Base-by-base conservation (phyloP, 192 early-diverging fungal species). In the Spizellomyces sp. region DNA sequence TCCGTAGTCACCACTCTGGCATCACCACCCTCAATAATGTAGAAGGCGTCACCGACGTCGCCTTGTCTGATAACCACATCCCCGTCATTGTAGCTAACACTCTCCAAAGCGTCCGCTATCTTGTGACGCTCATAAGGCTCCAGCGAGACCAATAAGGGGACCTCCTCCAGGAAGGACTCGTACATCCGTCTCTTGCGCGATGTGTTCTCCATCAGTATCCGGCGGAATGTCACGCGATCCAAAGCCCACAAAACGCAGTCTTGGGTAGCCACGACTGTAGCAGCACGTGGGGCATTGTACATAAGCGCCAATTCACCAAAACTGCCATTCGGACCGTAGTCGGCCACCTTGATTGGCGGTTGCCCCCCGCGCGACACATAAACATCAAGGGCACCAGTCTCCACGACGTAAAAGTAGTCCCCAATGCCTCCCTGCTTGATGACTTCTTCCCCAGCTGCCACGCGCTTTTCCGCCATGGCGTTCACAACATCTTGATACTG, bases 271-370 rank as follows among this genome's bases (percentile, higher is more conserved):
- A 84, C 82, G n/a, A 99, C 91, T 0, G 96, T 97, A 27, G 97
- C 97, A 0, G 97, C 97, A 47, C 97, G 89, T 12, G 97, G 97
- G 9, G 95, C 95, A 74, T 98, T 98, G 81, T 99, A 99, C 97
- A 99, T 99, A 9, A 99, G 86, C 47, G 97, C 97, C 59, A 99
- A 86, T 81, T 99, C 96, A 65, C 97, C 97, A 91, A 99, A 99
- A 75, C 89, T 91, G 57, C 94, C 96, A 50, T 92, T 90, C 8
- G 92, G 83, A 6, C 80, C 90, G 71, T 95, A 96, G 52, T 86
- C 82, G 57, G 87, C 79, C 5, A 98, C 96, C 72, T 91, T 93
- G 57, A 83, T 79, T 5, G 91, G 83, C 4, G 87, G 75, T 6
- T 80, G 83, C 14, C 83, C 90, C 46, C 78, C 75, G 68, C 90